These are phyloP conservation scores for Orbilia blumenaviensis DNA, from an alignment of 2,329 filamentous ascomycete species.

Conservation along the genomic window DNA sequence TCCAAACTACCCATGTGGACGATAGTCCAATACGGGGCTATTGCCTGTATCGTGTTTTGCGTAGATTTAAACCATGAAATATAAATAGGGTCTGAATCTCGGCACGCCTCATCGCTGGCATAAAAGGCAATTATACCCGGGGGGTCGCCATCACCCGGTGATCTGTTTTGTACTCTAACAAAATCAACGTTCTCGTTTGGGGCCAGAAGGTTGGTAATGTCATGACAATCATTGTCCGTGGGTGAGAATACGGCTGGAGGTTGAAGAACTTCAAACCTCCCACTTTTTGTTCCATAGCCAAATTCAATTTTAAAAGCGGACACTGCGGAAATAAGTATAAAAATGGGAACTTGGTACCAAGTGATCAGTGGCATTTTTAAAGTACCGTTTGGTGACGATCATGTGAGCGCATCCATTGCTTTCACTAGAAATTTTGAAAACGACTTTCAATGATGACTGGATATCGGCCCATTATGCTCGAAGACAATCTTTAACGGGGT, in stretches of 20 bases:
- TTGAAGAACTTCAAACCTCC: not conserved
- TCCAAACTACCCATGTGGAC: not conserved
- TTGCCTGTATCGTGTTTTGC: not conserved
- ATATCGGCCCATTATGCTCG: no score
- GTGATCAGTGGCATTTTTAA: not conserved
- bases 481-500: no score
- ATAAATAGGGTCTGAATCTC: not conserved
- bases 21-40: not conserved
- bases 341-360: not conserved
- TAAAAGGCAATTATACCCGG: constrained; percentile 18
- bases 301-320: constrained; percentile 17
- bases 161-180: not conserved
- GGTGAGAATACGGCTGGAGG: not conserved
- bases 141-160: not conserved
- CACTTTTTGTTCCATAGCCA: not conserved
- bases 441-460: no score
- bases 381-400: not conserved
- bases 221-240: not conserved
- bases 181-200: not conserved
- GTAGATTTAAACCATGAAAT: not conserved
- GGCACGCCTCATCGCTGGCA: not conserved
- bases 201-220: not conserved
- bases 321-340: not conserved
- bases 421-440: not conserved
- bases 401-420: not conserved